Evolutionary conservation across 1,284 basidiomycete species (phyloP).

Genomic region (Meira miltonrushii): DNA sequence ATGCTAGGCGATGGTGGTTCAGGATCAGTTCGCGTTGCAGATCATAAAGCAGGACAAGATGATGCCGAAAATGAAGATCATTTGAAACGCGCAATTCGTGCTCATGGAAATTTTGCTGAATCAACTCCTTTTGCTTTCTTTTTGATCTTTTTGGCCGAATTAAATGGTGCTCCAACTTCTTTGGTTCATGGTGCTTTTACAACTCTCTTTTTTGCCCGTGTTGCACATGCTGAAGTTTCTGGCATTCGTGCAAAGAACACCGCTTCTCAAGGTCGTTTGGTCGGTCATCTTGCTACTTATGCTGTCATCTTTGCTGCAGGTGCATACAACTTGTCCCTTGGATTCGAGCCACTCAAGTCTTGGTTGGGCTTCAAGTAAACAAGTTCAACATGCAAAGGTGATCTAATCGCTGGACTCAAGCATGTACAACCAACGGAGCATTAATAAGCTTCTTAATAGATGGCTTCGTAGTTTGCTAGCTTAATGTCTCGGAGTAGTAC

Average conservation of each 20-base stretch:
- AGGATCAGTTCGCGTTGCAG: conserved; percentile 17
- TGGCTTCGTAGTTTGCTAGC: no score
- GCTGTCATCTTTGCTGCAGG: conserved; percentile 36
- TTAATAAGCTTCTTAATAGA: no score
- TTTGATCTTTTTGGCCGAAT: conserved; percentile 52
- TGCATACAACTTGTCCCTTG: conserved; percentile 50
- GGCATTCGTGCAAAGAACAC: conserved; percentile 23
- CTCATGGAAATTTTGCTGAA: conserved; percentile 48
- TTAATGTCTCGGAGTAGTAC: no score
- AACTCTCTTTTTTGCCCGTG: conserved; percentile 42
- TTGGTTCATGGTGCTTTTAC: conserved; percentile 49
- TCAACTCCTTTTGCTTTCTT: conserved; percentile 44
- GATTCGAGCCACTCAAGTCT: conserved; percentile 50
- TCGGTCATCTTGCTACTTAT: conserved; percentile 37
- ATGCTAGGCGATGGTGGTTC: conserved; percentile 29
- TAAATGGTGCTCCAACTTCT: conserved; percentile 51
- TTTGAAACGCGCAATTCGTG: conserved; percentile 39
- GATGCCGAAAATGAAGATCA: conserved; percentile 27
- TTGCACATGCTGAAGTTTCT: conserved; percentile 31
- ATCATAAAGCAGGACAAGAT: conserved; percentile 16
- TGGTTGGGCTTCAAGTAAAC: conserved; percentile 49
- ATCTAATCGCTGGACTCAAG: no score
- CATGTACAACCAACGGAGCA: no score
- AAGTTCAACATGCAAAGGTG: no score
- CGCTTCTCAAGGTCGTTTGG: conserved; percentile 21